Percentiles rank a stretch among this genome's conserved stretches.
Conservation (phyloP, 768 basidiomycete genomes). For the Amanita exitialis region DNA sequence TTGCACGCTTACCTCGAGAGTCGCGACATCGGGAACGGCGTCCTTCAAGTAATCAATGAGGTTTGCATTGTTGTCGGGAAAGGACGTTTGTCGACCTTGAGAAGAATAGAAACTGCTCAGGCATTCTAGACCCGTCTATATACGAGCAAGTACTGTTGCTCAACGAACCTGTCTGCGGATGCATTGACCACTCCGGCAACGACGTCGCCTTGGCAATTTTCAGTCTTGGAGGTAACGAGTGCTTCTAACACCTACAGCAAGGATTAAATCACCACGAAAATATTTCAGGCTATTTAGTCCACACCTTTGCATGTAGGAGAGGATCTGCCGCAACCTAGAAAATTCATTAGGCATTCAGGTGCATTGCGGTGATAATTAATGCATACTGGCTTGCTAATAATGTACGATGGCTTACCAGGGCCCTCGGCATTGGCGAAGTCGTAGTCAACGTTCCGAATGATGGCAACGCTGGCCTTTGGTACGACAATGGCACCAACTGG, state of each 20-base stretch:
- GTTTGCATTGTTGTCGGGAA: constrained; percentile 60
- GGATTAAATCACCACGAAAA: constrained; percentile 4
- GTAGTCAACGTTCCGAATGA: constrained; percentile 70
- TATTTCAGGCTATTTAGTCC: constrained; percentile 7
- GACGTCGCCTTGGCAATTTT: constrained; percentile 23
- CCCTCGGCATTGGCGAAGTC: constrained; percentile 45
- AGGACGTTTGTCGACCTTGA: constrained; percentile 75
- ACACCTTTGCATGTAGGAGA: constrained; percentile 39
- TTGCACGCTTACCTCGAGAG: constrained; percentile 49
- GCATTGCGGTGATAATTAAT: background rate
- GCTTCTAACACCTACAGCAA: constrained; percentile 33
- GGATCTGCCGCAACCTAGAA: constrained; percentile 50
- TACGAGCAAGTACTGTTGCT: constrained; percentile 1
- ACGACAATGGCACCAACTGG: constrained; percentile 72
- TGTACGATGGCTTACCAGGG: constrained; percentile 41
- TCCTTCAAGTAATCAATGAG: constrained; percentile 48
- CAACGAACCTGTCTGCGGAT: constrained; percentile 64
- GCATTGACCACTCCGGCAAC: constrained; percentile 51
- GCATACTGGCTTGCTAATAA: constrained; percentile 55
- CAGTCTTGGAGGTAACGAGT: constrained; percentile 34
- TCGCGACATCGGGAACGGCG: constrained; percentile 43
- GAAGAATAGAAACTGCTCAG: constrained; percentile 70
- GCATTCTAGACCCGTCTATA: background rate
- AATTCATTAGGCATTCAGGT: constrained; percentile 2
- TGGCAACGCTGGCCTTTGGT: constrained; percentile 56